These are phyloP conservation scores for Lyophyllum shimeji DNA, from an alignment of 768 basidiomycete species.

Conservation along the genomic window DNA sequence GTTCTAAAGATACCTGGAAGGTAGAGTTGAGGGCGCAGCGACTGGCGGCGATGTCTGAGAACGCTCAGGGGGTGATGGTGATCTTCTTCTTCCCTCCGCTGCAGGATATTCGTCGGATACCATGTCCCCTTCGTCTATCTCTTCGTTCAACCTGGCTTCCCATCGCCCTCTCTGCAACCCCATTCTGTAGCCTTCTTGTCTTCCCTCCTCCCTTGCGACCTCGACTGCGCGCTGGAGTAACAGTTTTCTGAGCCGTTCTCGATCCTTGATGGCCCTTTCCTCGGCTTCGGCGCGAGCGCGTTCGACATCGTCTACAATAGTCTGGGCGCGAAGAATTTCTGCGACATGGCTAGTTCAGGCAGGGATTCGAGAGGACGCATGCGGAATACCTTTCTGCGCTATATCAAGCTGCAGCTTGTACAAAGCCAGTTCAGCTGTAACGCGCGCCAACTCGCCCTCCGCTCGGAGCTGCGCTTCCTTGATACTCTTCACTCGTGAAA, in stretches of 20 bases:
- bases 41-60: not conserved
- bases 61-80: not conserved
- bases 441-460: slow-evolving; percentile 29
- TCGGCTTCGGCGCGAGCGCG: slow-evolving; percentile 50
- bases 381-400: slow-evolving; percentile 46
- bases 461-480: slow-evolving; percentile 28
- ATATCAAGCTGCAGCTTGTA: slow-evolving; percentile 59
- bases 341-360: not conserved
- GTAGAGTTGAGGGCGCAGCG: not conserved
- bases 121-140: slow-evolving; percentile 4
- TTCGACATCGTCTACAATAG: slow-evolving; percentile 47
- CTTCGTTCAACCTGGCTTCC: slow-evolving; percentile 8
- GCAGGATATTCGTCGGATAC: not conserved
- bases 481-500: slow-evolving; percentile 30
- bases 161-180: slow-evolving; percentile 35
- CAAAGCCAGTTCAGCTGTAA: slow-evolving; percentile 48
- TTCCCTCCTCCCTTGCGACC: slow-evolving; percentile 53
- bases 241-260: slow-evolving; percentile 44
- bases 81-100: not conserved
- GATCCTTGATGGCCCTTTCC: slow-evolving; percentile 40
- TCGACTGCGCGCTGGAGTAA: slow-evolving; percentile 47
- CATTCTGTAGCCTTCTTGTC: slow-evolving; percentile 49
- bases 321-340: slow-evolving; percentile 58
- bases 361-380: not conserved
- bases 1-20: not conserved